These are phyloP conservation scores for Fusarium sambucinum DNA, from an alignment of 2,329 filamentous ascomycete genomes.

Conservation along the genomic window DNA sequence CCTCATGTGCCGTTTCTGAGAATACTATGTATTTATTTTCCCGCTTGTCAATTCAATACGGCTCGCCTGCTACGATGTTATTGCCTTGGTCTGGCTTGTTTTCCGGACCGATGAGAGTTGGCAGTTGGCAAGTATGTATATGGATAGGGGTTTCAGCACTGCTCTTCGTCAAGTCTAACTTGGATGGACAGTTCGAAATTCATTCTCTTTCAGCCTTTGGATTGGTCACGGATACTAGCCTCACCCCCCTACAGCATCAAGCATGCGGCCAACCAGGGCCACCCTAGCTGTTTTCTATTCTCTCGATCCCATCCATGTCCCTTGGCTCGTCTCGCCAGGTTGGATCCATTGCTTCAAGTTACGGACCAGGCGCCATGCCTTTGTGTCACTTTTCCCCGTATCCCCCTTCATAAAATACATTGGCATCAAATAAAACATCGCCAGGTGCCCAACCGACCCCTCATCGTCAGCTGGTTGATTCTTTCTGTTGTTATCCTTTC, in stretches of 20 bases:
- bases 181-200: constrained; percentile 10
- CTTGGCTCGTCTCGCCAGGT: constrained; percentile 48
- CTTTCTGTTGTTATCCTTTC: constrained; percentile 26
- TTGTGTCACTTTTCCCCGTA: constrained; percentile 50
- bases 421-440: constrained; percentile 50
- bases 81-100: constrained; percentile 9
- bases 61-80: constrained; percentile 6
- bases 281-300: constrained; percentile 34
- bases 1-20: constrained; percentile 34
- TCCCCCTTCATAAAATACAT: constrained; percentile 51
- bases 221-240: constrained; percentile 31
- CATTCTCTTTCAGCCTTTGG: constrained; percentile 21
- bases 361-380: constrained; percentile 48
- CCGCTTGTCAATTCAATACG: constrained; percentile 27
- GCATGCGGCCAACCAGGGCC: constrained; percentile 35
- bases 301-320: constrained; percentile 44
- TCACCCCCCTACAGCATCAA: constrained; percentile 28
- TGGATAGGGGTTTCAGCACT: constrained; percentile 20
- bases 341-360: constrained; percentile 50
- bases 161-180: constrained; percentile 20
- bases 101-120: constrained; percentile 1
- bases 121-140: background rate
- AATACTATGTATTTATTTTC: constrained; percentile 19
- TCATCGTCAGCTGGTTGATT: constrained; percentile 41
- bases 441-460: constrained; percentile 47